phyloP scores from a whole-genome alignment of 305 asterid species.

The Euphrasia arctica region DNA sequence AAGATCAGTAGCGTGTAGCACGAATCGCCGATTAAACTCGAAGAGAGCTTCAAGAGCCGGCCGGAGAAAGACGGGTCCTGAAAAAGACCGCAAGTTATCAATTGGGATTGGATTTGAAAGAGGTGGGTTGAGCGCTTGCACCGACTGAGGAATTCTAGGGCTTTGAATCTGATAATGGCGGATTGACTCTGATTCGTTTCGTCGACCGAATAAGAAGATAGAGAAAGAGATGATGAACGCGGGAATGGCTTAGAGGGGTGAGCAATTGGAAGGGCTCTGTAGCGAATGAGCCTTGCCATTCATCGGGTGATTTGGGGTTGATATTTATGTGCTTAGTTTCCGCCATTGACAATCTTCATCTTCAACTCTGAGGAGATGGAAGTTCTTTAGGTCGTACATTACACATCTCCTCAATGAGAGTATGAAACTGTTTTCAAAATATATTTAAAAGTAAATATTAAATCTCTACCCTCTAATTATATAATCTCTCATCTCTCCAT shows the following conservation, averaged over 20 bases:
- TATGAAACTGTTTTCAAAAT: too few relatives aligned
- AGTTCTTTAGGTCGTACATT: background rate
- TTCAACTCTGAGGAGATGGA: slow-evolving; percentile 9
- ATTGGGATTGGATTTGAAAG: slow-evolving; percentile 58
- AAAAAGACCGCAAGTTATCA: slow-evolving; percentile 52
- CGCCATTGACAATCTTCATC: slow-evolving; percentile 47
- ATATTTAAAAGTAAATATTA: too few relatives aligned
- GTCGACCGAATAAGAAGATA: slow-evolving; percentile 24
- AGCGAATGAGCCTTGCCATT: slow-evolving; percentile 54
- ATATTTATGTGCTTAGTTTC: slow-evolving; percentile 28
- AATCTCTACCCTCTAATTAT: too few relatives aligned
- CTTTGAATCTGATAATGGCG: slow-evolving; percentile 27
- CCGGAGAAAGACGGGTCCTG: slow-evolving; percentile 56
- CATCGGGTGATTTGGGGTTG: slow-evolving; percentile 29
- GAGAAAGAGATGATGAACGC: slow-evolving; percentile 28
- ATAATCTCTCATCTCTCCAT: too few relatives aligned
- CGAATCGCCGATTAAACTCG: slow-evolving; percentile 33
- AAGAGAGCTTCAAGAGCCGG: slow-evolving; percentile 50
- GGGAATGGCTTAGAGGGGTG: slow-evolving; percentile 31
- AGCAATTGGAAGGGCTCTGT: slow-evolving; percentile 32
- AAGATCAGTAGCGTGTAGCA: slow-evolving; percentile 44
- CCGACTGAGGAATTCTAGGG: slow-evolving; percentile 40
- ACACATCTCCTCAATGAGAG: too few relatives aligned
- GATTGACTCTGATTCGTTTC: slow-evolving; percentile 9
- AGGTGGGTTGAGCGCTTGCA: slow-evolving; percentile 47